A percentile compares a stretch with the other conserved stretches of the same genome.
Conservation (phyloP, 805 yeast genomes). For the Maudiozyma bulderi region DNA sequence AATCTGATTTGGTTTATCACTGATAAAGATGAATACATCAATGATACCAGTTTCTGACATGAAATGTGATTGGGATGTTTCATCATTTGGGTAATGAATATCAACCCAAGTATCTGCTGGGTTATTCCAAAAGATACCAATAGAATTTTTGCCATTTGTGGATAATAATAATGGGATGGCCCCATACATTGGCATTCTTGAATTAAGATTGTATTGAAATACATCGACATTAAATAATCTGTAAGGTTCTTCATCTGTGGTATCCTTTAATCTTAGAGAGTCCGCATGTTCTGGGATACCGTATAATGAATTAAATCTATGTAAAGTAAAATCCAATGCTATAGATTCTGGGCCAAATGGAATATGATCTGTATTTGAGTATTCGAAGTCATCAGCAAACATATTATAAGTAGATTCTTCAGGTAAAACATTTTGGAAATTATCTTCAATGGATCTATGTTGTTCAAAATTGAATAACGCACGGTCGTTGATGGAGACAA, state of each 20-base stretch:
- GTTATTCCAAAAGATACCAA: constrained; percentile 86
- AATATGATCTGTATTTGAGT: constrained; percentile 51
- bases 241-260: constrained; percentile 59
- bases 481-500: constrained; percentile 57
- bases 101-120: constrained; percentile 90
- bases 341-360: constrained; percentile 87
- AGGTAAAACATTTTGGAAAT: constrained; percentile 35
- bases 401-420: constrained; percentile 58
- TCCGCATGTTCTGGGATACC: constrained; percentile 99
- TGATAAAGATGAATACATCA: constrained; percentile 65
- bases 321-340: constrained; percentile 65
- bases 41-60: constrained; percentile 82
- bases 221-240: constrained; percentile 88
- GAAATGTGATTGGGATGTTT: constrained; percentile 63
- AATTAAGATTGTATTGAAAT: constrained; percentile 80
- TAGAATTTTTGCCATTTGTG: constrained; percentile 41
- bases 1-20: constrained; percentile 45
- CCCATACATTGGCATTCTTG: constrained; percentile 90
- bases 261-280: constrained; percentile 61
- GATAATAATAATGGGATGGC: constrained; percentile 83
- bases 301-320: constrained; percentile 53
- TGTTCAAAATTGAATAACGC: constrained; percentile 78
- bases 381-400: constrained; percentile 64
- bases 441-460: constrained; percentile 41
- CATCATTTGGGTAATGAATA: constrained; percentile 29